phyloP scores from a whole-genome alignment of 352 stramenopile genomes.

The Pythium phragmiticola region DNA sequence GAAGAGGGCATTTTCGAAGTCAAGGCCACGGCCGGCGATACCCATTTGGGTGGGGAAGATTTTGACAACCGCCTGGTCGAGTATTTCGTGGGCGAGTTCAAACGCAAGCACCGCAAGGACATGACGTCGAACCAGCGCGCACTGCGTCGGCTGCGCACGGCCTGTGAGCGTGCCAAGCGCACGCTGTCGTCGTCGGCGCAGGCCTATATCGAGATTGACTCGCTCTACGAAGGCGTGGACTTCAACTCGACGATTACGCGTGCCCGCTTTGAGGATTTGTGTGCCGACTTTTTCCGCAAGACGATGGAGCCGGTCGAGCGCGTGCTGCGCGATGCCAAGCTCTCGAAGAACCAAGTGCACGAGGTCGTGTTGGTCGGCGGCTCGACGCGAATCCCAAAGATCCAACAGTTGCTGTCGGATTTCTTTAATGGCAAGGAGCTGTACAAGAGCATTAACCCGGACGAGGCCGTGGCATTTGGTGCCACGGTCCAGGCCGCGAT shows the following conservation, averaged over 20 bases:
- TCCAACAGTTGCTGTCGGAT: slow-evolving; percentile 95
- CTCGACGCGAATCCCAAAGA: slow-evolving; percentile 96
- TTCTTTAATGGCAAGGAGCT: slow-evolving; percentile 98
- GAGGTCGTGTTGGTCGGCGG: slow-evolving; percentile 98
- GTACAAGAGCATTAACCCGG: slow-evolving; percentile 90
- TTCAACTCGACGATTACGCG: slow-evolving; percentile 96
- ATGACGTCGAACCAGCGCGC: slow-evolving; percentile 87
- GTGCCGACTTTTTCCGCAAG: slow-evolving; percentile 88
- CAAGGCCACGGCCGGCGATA: slow-evolving; percentile 94
- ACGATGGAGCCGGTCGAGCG: slow-evolving; percentile 99
- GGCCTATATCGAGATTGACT: slow-evolving; percentile 95
- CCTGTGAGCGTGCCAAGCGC: slow-evolving; percentile 94
- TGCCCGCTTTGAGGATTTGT: slow-evolving; percentile 97
- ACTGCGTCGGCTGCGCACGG: slow-evolving; percentile 88
- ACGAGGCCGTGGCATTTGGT: slow-evolving; percentile 98
- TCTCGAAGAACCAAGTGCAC: slow-evolving; percentile 97
- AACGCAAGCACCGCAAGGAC: slow-evolving; percentile 89
- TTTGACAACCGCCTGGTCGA: slow-evolving; percentile 96
- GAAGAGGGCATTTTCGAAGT: slow-evolving; percentile 96
- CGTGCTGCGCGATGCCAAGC: slow-evolving; percentile 93
- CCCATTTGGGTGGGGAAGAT: slow-evolving; percentile 91
- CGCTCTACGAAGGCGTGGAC: slow-evolving; percentile 91
- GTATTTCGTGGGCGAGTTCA: slow-evolving; percentile 93
- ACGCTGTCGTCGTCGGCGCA: slow-evolving; percentile 91
- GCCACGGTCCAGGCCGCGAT: slow-evolving; percentile 97